phyloP scores from a whole-genome alignment of 495 filamentous ascomycete genomes.

The Bathelium albidoporum region DNA sequence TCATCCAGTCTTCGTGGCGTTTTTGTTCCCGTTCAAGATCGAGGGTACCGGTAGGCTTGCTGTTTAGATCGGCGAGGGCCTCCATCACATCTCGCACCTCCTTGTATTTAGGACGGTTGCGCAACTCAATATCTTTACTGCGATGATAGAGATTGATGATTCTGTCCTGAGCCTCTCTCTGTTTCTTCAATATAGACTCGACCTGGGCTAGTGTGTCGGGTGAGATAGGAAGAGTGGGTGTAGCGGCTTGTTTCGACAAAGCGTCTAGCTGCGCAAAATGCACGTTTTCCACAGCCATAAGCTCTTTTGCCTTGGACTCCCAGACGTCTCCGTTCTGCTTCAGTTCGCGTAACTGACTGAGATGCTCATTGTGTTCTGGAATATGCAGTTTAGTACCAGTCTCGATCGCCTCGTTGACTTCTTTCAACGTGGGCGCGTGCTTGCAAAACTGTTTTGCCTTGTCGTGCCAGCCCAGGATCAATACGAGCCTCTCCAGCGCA shows the following conservation, averaged over 20 bases:
- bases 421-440: constrained; percentile 54
- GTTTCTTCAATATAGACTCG: constrained; percentile 89
- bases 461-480: constrained; percentile 83
- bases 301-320: constrained; percentile 88
- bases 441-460: constrained; percentile 41
- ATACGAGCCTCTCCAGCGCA: constrained; percentile 64
- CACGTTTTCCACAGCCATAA: constrained; percentile 79
- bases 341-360: constrained; percentile 65
- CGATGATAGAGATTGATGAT: constrained; percentile 71
- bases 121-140: constrained; percentile 61
- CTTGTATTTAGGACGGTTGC: constrained; percentile 75
- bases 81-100: constrained; percentile 87
- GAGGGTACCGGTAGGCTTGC: constrained; percentile 79
- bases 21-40: constrained; percentile 94
- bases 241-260: constrained; percentile 62
- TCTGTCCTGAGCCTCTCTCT: constrained; percentile 84
- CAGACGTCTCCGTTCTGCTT: constrained; percentile 67
- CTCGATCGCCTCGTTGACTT: constrained; percentile 68
- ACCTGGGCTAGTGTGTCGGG: constrained; percentile 70
- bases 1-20: constrained; percentile 98
- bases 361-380: constrained; percentile 63
- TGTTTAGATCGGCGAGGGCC: constrained; percentile 74
- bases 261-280: constrained; percentile 94
- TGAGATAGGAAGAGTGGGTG: constrained; percentile 57
- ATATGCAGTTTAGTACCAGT: constrained; percentile 67